Percentiles rank a stretch among this genome's conserved stretches.
phyloP scores from a whole-genome alignment of 306 rosid species.

The Cyclanthera cordifolia region DNA sequence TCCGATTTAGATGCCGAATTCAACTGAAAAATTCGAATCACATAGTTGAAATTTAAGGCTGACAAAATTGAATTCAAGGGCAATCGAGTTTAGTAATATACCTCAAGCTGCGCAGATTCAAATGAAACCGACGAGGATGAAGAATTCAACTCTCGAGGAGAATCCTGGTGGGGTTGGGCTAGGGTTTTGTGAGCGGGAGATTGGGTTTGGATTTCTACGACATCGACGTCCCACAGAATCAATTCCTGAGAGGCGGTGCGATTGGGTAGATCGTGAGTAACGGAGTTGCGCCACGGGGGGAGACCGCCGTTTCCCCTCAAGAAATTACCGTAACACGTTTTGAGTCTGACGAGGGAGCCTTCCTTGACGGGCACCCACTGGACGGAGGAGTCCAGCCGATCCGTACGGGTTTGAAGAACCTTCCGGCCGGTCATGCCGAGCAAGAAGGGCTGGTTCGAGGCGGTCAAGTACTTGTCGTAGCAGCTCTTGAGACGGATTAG shows the following conservation, averaged over 20 bases:
- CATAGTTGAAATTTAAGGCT: background rate
- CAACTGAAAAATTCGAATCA: constrained; percentile 21
- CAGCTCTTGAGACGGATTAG: constrained; percentile 46
- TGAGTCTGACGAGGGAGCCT: constrained; percentile 29
- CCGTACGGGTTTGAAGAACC: constrained; percentile 33
- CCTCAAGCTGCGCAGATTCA: background rate
- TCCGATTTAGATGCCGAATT: constrained; percentile 24
- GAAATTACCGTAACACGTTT: constrained; percentile 39
- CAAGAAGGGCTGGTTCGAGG: constrained; percentile 31
- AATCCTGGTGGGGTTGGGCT: constrained; percentile 15
- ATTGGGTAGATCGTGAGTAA: constrained; percentile 54
- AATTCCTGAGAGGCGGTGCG: constrained; percentile 41
- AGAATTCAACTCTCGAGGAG: background rate
- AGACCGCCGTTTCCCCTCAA: constrained; percentile 52
- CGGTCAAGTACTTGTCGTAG: constrained; percentile 47
- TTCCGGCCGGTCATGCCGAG: constrained; percentile 59
- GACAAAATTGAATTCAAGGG: background rate
- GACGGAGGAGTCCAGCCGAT: constrained; percentile 30
- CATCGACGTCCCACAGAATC: constrained; percentile 50
- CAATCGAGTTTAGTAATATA: background rate
- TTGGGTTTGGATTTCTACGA: constrained; percentile 30
- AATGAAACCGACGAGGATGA: background rate
- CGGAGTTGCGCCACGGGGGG: constrained; percentile 62
- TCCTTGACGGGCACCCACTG: constrained; percentile 53
- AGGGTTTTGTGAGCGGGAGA: constrained; percentile 20